Base-by-base conservation (phyloP, 352 stramenopile genomes). In the Globisporangium uncinulatum region DNA sequence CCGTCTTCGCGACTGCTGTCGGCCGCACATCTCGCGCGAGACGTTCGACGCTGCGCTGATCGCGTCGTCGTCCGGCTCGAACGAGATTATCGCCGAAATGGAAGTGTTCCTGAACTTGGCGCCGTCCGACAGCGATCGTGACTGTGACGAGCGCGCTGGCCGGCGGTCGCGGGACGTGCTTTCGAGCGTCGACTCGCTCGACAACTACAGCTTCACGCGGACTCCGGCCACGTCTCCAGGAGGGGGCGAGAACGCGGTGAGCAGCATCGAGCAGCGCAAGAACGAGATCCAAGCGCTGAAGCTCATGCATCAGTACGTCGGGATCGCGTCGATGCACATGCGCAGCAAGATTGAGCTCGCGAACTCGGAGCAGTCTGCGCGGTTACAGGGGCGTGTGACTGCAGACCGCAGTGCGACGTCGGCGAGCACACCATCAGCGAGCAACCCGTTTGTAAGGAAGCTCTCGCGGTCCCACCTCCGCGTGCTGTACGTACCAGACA, bases 321-420 rank as follows among this genome's bases (percentile, higher is more conserved):
- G 73, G 9, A 90, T 93, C 55, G 86, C 86, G 4, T 95, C 86
- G 41, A 92, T 88, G 73, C 86, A 95, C 57, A 94, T 95, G 86
- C 74, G 78, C n/a, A 93, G 76, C 53, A 95, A 94, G 55, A 79
- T 95, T 62, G 76, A 95, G 62, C 69, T 94, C 39, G 77, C 80
- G 9, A 80, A 91, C 32, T 89, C 78, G 0, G 86, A 95, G 59
- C 86, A 95, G 65, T 71, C 69, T 21, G 80, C 76, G 5, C 68
- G 80, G 31, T 86, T 93, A 71, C 76, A 89, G 63, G 67, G 70
- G 1, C 65, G 71, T 45, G 57, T 57, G 10, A 76, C 71, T 54
- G 67, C 57, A 34, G 74, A 79, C 7, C 65, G 74, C 46, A 29
- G 66, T 57, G 11, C 58, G 67, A 15, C 60, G 13, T 64, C 59